phyloP scores from a whole-genome alignment of 2,329 filamentous ascomycete species.

The Colletotrichum lentis region DNA sequence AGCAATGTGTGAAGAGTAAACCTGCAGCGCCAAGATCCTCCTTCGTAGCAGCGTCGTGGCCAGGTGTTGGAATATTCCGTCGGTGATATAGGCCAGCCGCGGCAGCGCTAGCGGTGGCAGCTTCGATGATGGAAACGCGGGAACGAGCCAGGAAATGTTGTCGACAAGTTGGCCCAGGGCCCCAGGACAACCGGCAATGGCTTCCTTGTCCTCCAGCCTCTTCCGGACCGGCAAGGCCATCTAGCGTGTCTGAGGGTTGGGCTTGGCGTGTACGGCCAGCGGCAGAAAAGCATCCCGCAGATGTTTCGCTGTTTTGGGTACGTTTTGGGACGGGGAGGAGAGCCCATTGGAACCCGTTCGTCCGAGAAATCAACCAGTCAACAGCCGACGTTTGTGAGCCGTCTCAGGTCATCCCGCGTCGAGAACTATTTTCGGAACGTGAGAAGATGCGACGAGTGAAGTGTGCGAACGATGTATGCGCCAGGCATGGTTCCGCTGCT shows the following conservation, averaged over 20 bases:
- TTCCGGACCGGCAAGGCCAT: slow-evolving; percentile 19
- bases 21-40: slow-evolving; percentile 21
- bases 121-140: slow-evolving; percentile 18
- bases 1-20: slow-evolving; percentile 2
- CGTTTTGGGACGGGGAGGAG: slow-evolving; percentile 23
- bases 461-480: neutral
- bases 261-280: slow-evolving; percentile 34
- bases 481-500: slow-evolving; percentile 1
- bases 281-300: slow-evolving; percentile 13
- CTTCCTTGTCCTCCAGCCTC: neutral
- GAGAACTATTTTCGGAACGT: slow-evolving; percentile 30
- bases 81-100: slow-evolving; percentile 14
- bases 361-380: slow-evolving; percentile 17
- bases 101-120: slow-evolving; percentile 19
- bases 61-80: slow-evolving; percentile 16
- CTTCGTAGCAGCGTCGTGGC: neutral
- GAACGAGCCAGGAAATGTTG: slow-evolving; percentile 21
- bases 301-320: slow-evolving; percentile 36
- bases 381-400: slow-evolving; percentile 24
- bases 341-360: slow-evolving; percentile 21
- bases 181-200: neutral
- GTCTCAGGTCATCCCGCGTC: slow-evolving; percentile 31
- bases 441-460: slow-evolving; percentile 24
- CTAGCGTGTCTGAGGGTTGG: slow-evolving; percentile 27
- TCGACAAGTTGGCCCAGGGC: slow-evolving; percentile 4